A percentile compares a stretch with the other conserved stretches of the same genome.
Evolutionary conservation across 2,329 filamentous ascomycete species (phyloP).

Genomic region (Fusarium lateritium): DNA sequence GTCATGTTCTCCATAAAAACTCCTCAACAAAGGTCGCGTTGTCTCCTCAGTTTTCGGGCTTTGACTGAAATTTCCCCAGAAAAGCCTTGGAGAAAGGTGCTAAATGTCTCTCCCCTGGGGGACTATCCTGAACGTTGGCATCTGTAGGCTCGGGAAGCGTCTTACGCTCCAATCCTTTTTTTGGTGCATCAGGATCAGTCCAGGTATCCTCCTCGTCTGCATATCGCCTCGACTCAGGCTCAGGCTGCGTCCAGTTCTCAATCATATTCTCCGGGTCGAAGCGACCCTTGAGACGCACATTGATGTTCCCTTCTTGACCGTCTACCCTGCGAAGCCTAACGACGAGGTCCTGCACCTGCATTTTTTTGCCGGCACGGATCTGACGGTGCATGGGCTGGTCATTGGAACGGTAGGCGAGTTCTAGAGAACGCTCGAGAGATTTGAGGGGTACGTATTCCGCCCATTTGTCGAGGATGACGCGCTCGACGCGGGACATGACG

Average conservation of each 20-base stretch:
- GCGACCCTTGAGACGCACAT: conserved; percentile 43
- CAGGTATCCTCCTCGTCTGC: conserved; percentile 7
- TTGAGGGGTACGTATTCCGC: conserved; percentile 50
- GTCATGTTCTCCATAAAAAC: not conserved
- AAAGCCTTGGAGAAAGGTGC: not conserved
- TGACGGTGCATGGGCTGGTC: conserved; percentile 49
- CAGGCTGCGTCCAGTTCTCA: conserved; percentile 25
- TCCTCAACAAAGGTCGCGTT: not conserved
- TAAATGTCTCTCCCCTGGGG: not conserved
- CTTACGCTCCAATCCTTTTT: not conserved
- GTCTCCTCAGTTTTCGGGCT: not conserved
- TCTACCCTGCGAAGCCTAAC: conserved; percentile 44
- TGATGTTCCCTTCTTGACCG: conserved; percentile 36
- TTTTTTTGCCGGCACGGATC: conserved; percentile 22
- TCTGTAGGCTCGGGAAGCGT: not conserved
- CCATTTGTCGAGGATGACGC: conserved; percentile 50
- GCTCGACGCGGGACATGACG: conserved; percentile 51
- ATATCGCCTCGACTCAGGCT: not conserved
- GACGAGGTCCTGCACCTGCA: conserved; percentile 32
- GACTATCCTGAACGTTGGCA: not conserved
- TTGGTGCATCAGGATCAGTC: conserved; percentile 9
- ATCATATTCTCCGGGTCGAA: conserved; percentile 45
- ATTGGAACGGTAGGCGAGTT: conserved; percentile 47
- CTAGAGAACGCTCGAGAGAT: conserved; percentile 48
- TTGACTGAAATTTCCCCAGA: not conserved